These are phyloP conservation scores for Phytopythium oedochilum DNA, from an alignment of 352 stramenopile genomes.

Conservation along the genomic window DNA sequence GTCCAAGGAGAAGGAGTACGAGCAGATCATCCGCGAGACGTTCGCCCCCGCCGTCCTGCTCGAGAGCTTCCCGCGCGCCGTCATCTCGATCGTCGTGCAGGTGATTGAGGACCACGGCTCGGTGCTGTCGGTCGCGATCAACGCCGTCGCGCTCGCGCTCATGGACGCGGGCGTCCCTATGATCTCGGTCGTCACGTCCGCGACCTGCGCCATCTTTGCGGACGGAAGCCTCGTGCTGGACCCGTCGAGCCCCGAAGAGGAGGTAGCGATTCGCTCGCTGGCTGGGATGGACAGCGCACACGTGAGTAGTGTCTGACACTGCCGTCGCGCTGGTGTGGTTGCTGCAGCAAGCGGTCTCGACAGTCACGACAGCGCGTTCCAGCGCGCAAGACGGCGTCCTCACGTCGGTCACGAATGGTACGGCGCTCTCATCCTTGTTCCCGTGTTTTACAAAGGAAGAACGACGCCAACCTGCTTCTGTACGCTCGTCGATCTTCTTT, in stretches of 20 bases:
- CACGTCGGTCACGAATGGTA: conserved; percentile 71
- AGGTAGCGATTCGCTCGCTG: conserved; percentile 23
- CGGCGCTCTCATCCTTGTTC: not conserved
- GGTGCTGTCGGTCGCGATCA: conserved; percentile 77
- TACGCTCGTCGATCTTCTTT: not conserved
- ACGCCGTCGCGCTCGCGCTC: conserved; percentile 69
- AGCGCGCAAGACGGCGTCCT: conserved; percentile 67
- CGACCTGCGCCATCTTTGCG: conserved; percentile 57
- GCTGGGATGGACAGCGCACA: not conserved
- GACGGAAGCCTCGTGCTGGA: conserved; percentile 70
- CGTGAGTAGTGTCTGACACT: not conserved
- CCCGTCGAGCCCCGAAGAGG: conserved; percentile 60
- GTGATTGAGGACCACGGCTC: conserved; percentile 82
- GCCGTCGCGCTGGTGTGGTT: not conserved
- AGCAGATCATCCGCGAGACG: conserved; percentile 75
- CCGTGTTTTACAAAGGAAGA: too few relatives aligned
- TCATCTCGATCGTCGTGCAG: conserved; percentile 85
- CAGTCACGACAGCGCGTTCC: conserved; percentile 60
- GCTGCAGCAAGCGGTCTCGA: conserved; percentile 43
- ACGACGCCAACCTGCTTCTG: not conserved
- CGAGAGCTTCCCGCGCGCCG: conserved; percentile 70
- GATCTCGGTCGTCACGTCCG: conserved; percentile 58
- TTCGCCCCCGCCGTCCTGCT: conserved; percentile 66
- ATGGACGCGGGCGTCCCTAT: conserved; percentile 82
- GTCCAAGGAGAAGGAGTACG: conserved; percentile 83